Conservation (phyloP, 129 eudicot genomes). For the Chrysanthemum lavandulifolium region DNA sequence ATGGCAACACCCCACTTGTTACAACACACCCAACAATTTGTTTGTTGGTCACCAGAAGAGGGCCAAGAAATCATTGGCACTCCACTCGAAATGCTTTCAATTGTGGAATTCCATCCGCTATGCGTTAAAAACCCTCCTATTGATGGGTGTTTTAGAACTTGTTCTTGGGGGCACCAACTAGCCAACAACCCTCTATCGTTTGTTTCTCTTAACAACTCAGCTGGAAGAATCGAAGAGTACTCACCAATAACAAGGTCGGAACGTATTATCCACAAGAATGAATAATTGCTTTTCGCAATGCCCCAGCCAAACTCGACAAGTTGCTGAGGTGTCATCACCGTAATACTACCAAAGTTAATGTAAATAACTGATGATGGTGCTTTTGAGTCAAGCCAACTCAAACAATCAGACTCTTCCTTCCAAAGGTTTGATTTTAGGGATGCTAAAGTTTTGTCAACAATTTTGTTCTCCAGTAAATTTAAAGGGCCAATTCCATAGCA, state of each 20-base stretch:
- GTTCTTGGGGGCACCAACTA: no score
- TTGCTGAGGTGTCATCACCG: no score
- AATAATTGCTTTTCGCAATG: no score
- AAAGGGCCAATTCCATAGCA: constrained; percentile 54
- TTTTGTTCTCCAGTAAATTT: constrained; percentile 27
- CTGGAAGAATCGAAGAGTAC: constrained; percentile 20
- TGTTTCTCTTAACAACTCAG: constrained; percentile 32
- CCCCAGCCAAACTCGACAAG: no score
- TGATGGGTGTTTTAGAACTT: no score
- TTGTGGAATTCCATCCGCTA: no score
- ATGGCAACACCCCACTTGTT: no score
- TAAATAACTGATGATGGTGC: constrained; percentile 2
- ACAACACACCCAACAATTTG: not conserved
- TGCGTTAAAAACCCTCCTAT: no score
- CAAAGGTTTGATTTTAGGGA: constrained; percentile 37
- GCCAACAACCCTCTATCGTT: not conserved
- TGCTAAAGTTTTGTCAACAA: constrained; percentile 23
- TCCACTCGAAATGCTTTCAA: not conserved
- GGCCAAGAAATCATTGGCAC: constrained; percentile 50
- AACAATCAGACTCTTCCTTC: constrained; percentile 10
- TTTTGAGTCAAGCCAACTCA: constrained; percentile 49
- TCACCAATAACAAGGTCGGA: constrained; percentile 23
- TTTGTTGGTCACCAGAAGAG: constrained; percentile 38
- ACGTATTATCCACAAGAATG: no score
- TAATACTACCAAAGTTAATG: no score